Conservation (phyloP, 208 protist species). For the Trypanosomatidae sp. region DNA sequence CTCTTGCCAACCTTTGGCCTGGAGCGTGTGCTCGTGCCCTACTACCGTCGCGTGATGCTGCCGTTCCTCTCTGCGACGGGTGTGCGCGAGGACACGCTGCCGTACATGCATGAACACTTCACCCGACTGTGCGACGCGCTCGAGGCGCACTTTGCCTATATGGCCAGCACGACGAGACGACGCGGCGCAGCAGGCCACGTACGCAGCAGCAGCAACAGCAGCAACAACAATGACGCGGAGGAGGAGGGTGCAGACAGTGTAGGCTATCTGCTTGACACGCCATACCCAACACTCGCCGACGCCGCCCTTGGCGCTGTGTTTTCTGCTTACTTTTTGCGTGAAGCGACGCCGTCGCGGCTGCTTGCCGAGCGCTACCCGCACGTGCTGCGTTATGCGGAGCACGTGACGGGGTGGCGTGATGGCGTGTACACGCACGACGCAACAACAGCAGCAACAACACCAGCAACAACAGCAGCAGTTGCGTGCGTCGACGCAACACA, state of each 20-base stretch:
- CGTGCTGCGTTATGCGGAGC: conserved; percentile 56
- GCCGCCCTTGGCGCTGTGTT: conserved; percentile 67
- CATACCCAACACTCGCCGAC: conserved; percentile 72
- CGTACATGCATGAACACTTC: conserved; percentile 80
- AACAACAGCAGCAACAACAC: neutral
- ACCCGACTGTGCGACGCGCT: conserved; percentile 48
- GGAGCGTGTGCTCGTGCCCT: conserved; percentile 18
- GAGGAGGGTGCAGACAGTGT: neutral
- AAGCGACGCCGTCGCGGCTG: conserved; percentile 52
- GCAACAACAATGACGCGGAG: neutral
- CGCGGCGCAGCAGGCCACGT: no score
- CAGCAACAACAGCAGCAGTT: neutral
- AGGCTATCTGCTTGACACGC: conserved; percentile 59
- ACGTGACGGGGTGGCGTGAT: conserved; percentile 64
- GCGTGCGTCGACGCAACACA: neutral
- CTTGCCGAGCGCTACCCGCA: conserved; percentile 47
- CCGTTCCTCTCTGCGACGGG: conserved; percentile 31
- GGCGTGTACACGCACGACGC: conserved; percentile 3
- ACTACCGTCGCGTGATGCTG: conserved; percentile 41
- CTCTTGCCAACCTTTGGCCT: conserved; percentile 24
- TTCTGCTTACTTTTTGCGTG: conserved; percentile 61
- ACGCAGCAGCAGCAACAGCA: no score
- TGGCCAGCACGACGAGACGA: no score
- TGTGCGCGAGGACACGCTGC: conserved; percentile 37
- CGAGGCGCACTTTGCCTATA: conserved; percentile 38